Evolutionary conservation across 75 land plant genomes (phyloP), one percentile per base, ranked within the genome.

Genomic region (Chamaecyparis obtusa): DNA sequence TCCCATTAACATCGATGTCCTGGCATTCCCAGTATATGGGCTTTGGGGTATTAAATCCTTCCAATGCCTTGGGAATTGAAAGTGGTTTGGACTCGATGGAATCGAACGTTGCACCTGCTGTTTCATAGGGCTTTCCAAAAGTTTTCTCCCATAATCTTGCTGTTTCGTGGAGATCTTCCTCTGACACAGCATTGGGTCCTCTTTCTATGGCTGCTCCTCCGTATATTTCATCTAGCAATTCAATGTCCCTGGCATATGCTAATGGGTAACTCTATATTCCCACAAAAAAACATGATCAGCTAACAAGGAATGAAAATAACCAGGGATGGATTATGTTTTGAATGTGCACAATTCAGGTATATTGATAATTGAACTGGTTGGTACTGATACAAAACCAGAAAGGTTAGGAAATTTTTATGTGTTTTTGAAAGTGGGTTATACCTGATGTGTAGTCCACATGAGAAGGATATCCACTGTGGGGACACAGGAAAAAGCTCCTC

Each of bases 401-500:
- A 54, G 14, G 1, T 48, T 33, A 14, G 51, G 46, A 14, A 56
- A 55, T n/a, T 41, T 41, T 41, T 41, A 41, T 41, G 2, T 41
- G 41, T 41, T 44, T 44, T 44, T 44, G 46, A 5, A 5, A 44
- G 46, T 44, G 3, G 32, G 51, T 60, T 41, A 14, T 85, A 96
- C 99, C 96, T 92, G 93, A 86, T 98, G 99, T 3, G 94, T 88
- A 19, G 92, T 87, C 95, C 94, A 92, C 94, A 98, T 94, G 30
- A 98, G 91, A 33, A 90, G 89, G 87, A 98, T 94, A 85, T 98
- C 99, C 30, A 90, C 87, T 14, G 96, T 89, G 55, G 97, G 99
- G 2, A 95, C 93, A 14, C 83, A 81, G 71, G 87, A 87, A n/a
- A 87, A 89, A 16, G 27, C 88, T 67, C 89, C 92, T 41, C 36